These are phyloP conservation scores for Moesziomyces antarcticus DNA, from an alignment of 1,284 basidiomycete species.

Conservation along the genomic window DNA sequence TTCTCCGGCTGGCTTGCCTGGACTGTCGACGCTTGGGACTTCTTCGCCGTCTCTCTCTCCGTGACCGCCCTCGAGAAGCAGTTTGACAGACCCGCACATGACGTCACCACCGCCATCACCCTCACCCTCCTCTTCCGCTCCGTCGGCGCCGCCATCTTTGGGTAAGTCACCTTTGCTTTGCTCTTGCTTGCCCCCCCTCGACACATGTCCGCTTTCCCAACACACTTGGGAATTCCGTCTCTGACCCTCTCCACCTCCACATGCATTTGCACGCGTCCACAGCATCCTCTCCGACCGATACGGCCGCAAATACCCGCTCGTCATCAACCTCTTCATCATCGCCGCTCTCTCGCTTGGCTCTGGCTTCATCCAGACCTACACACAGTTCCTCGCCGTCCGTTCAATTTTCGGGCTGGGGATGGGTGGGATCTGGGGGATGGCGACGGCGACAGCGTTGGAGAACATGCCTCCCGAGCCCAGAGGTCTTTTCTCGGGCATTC, in stretches of 20 bases:
- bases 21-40: constrained; percentile 65
- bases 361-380: constrained; percentile 70
- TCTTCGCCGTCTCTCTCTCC: constrained; percentile 63
- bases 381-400: constrained; percentile 70
- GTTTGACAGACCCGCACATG: constrained; percentile 27
- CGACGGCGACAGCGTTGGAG: constrained; percentile 75
- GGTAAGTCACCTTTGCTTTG: constrained; percentile 15
- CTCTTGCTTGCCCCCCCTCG: background rate
- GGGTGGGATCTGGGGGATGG: constrained; percentile 68
- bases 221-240: too few relatives aligned
- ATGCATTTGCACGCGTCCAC: background rate
- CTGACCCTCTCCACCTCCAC: background rate
- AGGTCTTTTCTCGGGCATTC: constrained; percentile 84
- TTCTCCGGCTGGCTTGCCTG: constrained; percentile 62
- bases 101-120: constrained; percentile 67
- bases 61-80: constrained; percentile 33
- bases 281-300: constrained; percentile 72
- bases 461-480: constrained; percentile 87
- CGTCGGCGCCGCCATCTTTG: constrained; percentile 84
- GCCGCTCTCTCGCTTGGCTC: constrained; percentile 79
- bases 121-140: constrained; percentile 91
- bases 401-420: constrained; percentile 74
- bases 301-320: constrained; percentile 92
- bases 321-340: constrained; percentile 71
- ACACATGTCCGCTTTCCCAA: too few relatives aligned